Percentiles rank a stretch among this genome's conserved stretches.
These are phyloP conservation scores for Penicillium coprophilum DNA, from an alignment of 495 filamentous ascomycete genomes.

Conservation along the genomic window DNA sequence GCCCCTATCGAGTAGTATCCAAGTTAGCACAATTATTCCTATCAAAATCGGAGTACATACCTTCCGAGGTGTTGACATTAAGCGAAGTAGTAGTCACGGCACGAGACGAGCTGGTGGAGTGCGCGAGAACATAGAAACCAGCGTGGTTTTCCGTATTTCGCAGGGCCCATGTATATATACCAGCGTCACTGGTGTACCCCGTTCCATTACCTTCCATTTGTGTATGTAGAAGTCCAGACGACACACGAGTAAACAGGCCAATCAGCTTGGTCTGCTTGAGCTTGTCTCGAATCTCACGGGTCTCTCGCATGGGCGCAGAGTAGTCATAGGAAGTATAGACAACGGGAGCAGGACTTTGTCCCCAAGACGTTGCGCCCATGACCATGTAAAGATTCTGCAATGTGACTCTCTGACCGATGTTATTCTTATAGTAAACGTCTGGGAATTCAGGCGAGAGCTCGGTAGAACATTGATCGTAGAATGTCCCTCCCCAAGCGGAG, in stretches of 20 bases:
- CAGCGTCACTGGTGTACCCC: constrained; percentile 43
- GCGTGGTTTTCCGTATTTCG: constrained; percentile 55
- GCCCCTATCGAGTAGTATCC: constrained; percentile 17
- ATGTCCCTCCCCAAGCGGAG: constrained; percentile 52
- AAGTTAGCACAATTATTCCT: constrained; percentile 5
- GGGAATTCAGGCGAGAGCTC: constrained; percentile 52
- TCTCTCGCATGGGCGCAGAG: constrained; percentile 45
- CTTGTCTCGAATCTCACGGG: constrained; percentile 44
- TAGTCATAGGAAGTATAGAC: constrained; percentile 55
- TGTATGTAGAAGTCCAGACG: constrained; percentile 52
- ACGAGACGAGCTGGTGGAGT: constrained; percentile 54
- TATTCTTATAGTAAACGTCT: constrained; percentile 59
- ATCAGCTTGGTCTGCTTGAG: constrained; percentile 55
- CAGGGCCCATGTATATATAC: constrained; percentile 53
- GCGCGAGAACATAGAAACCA: constrained; percentile 62
- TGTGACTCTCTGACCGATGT: constrained; percentile 50
- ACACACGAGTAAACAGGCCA: constrained; percentile 56
- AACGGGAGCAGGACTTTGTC: constrained; percentile 46
- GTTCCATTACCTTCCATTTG: constrained; percentile 59
- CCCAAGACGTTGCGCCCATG: constrained; percentile 61
- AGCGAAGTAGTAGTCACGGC: constrained; percentile 57
- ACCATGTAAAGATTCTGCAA: constrained; percentile 56
- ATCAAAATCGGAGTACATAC: constrained; percentile 23
- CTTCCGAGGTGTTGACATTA: constrained; percentile 56
- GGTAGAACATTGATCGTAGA: constrained; percentile 47